Base-by-base conservation (phyloP, 2,329 filamentous ascomycete species). In the Botrytis fabae region DNA sequence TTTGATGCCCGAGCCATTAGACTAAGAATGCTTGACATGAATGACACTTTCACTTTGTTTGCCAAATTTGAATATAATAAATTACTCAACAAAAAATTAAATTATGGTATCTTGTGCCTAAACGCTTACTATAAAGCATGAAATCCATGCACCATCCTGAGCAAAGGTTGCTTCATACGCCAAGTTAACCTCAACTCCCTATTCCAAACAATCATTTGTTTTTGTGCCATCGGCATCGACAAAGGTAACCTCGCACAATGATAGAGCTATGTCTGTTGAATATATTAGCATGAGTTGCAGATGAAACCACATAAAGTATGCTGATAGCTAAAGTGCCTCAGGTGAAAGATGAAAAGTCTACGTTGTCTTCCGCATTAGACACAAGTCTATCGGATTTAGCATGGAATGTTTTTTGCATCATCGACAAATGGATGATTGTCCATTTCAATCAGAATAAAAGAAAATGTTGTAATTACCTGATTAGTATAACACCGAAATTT, bases 331-430 rank as follows among this genome's bases (percentile, higher is more conserved):
- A 20, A 60, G 57, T 48, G 84, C 83, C 83, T 93, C 91, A 93
- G 90, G 87, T 87, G 91, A 93, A 93, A 93, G 91, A 93, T 93
- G 91, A 93, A 93, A 93, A 93, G 90, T 87, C 89, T 87, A 86
- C 85, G 80, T 78, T 86, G 88, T 85, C 83, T 84, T 92, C 89
- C 87, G 92, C 88, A 90, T 88, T 80, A 79, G 79, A 77, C 79
- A 79, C 77, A 73, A 78, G 77, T 75, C 83, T 89, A 40, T 93
- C 90, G 86, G 91, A 84, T 89, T 92, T 92, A 93, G 91, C 91
- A 93, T 92, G 89, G 90, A 92, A 90, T 72, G 70, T 72, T 72
- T 90, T 85, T 85, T 85, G 88, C 90, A 93, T 93, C 91, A 92
- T 84, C 84, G 83, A 83, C 71, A 61, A 46, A 59, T 40, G 54